Evolutionary conservation across 768 basidiomycete genomes (phyloP), one percentile per base, ranked within the genome.

Genomic region (Crucibulum laeve): DNA sequence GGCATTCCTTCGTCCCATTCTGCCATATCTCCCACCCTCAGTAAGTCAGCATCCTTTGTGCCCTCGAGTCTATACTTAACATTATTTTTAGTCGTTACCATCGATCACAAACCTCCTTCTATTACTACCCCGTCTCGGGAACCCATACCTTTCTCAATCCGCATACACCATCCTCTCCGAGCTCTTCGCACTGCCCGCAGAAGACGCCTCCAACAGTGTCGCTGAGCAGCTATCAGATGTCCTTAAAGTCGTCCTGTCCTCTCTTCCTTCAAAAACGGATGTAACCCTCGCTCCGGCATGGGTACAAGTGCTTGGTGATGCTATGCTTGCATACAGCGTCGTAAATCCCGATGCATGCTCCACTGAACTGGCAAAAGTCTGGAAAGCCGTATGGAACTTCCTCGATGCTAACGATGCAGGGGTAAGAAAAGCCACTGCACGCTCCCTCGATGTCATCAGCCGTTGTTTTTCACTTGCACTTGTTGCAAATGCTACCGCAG

Each of bases 101-200:
- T 49, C 71, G 4, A 77, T 96, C 39, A 83, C 83, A 17, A 72
- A 76, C 15, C 67, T 80, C 17, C 78, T 98, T 21, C 80, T 97
- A 4, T 70, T 77, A 18, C 79, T 97, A 24, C 92, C 95, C 15
- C 85, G 90, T 44, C 74, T 95, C 5, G 88, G 87, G 28, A 92
- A 90, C 53, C 79, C 87, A 17, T 96, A 93, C 61, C 76, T 99
- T 33, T 87, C 94, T 1, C 85, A 93, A 61, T 81, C 89, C 11
- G 75, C 88, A 23, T 97, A 94, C 60, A 82, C 87, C 28, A 76
- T 94, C 38, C 74, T 99, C 50, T 82, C 93, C 24, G 84, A 86
- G 50, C 73, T 98, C 4, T 83, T 97, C 48, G 59, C 76, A 18
- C 60, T 71, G 14, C 72, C 78, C 2, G 58, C 69, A 8, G 68